These are phyloP conservation scores for Kwoniella bestiolae DNA, from an alignment of 768 basidiomycete genomes.

Conservation along the genomic window DNA sequence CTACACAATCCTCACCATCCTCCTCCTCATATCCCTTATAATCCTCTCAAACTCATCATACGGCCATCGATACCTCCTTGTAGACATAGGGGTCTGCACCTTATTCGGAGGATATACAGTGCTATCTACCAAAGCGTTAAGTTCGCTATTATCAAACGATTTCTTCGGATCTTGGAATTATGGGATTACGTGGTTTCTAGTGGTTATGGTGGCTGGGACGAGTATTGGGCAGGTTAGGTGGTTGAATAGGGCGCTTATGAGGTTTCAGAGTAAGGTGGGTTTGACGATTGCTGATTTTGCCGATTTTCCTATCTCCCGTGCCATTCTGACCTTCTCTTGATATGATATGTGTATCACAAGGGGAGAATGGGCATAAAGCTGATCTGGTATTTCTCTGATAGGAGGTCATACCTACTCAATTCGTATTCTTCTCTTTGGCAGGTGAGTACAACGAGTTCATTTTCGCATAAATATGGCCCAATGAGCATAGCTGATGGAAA, in stretches of 20 bases:
- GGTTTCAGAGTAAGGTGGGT: constrained; percentile 85
- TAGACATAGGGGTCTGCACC: constrained; percentile 71
- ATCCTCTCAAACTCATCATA: constrained; percentile 68
- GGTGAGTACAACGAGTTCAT: constrained; percentile 32
- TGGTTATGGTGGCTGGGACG: constrained; percentile 64
- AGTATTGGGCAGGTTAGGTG: constrained; percentile 57
- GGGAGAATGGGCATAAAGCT: no score
- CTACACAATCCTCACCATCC: constrained; percentile 62
- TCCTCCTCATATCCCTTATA: constrained; percentile 64
- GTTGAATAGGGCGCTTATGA: constrained; percentile 71
- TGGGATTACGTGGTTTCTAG: constrained; percentile 62
- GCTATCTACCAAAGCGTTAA: constrained; percentile 87
- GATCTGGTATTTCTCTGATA: constrained; percentile 48
- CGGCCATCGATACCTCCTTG: constrained; percentile 72
- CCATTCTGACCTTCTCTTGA: no score
- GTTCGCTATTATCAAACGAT: constrained; percentile 77
- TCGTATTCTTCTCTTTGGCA: constrained; percentile 90
- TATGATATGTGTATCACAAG: no score
- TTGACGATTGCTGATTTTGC: no score
- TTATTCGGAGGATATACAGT: constrained; percentile 72
- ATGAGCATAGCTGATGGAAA: background rate
- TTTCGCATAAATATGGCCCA: background rate
- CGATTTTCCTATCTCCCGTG: background rate
- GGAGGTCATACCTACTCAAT: constrained; percentile 93
- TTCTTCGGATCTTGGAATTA: constrained; percentile 76